These are phyloP conservation scores for Naganishia albida DNA, from an alignment of 1,284 basidiomycete genomes.

Conservation along the genomic window DNA sequence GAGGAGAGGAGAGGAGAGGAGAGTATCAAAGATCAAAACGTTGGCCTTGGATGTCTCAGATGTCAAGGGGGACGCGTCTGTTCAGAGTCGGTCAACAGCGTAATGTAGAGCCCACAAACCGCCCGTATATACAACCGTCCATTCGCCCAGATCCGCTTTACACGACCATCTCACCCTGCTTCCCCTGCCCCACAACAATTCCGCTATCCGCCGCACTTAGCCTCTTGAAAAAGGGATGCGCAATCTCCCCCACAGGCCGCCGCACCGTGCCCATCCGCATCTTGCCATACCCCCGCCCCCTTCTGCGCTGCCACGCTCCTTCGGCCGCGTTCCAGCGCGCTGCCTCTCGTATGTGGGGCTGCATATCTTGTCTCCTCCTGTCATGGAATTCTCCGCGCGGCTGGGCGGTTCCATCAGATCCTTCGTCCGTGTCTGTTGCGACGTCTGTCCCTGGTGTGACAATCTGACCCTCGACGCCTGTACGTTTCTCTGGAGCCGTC, in stretches of 20 bases:
- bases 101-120: too few relatives aligned
- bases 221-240: conserved; percentile 15
- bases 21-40: too few relatives aligned
- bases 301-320: conserved; percentile 1
- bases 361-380: background rate
- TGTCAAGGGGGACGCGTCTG: too few relatives aligned
- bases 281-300: conserved; percentile 10
- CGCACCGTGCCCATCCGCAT: background rate
- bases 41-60: too few relatives aligned
- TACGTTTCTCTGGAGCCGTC: background rate
- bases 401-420: background rate
- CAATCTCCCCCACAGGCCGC: conserved; percentile 6
- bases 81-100: too few relatives aligned
- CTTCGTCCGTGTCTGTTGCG: background rate
- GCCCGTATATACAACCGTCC: too few relatives aligned
- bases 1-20: too few relatives aligned
- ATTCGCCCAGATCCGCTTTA: too few relatives aligned
- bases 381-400: background rate
- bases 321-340: conserved; percentile 6
- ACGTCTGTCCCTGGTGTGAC: background rate
- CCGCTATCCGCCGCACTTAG: background rate
- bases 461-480: background rate
- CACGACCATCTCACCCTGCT: too few relatives aligned
- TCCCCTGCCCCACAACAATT: background rate
- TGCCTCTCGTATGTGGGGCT: conserved; percentile 1